A percentile compares a stretch with the other conserved stretches of the same genome.
Conservation (phyloP, 1,139 yeast genomes). For the Ashbya aceris region DNA sequence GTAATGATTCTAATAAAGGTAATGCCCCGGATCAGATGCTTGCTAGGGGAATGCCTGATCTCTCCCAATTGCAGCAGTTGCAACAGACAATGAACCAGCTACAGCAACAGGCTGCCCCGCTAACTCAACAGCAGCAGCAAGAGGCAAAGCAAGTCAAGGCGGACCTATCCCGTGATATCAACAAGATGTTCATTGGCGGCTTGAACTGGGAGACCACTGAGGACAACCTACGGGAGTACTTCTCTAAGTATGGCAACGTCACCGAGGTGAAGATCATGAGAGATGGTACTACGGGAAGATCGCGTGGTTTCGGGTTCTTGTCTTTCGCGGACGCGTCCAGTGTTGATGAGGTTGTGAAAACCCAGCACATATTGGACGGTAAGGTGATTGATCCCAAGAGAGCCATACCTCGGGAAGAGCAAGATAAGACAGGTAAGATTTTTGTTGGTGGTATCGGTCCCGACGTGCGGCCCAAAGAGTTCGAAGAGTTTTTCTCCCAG, state of each 20-base stretch:
- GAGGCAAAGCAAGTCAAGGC: slow-evolving; percentile 28
- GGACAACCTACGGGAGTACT: slow-evolving; percentile 69
- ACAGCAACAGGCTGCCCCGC: slow-evolving; percentile 27
- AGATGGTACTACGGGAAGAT: slow-evolving; percentile 80
- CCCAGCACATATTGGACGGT: slow-evolving; percentile 89
- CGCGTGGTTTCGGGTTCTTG: slow-evolving; percentile 94
- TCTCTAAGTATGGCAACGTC: slow-evolving; percentile 85
- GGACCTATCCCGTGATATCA: slow-evolving; percentile 45
- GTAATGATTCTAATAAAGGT: slow-evolving; percentile 3
- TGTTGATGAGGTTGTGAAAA: slow-evolving; percentile 79
- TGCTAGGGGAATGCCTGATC: slow-evolving; percentile 10
- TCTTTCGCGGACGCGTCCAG: slow-evolving; percentile 76
- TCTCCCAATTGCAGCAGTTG: slow-evolving; percentile 24
- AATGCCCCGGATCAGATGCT: slow-evolving; percentile 13
- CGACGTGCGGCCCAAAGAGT: slow-evolving; percentile 87
- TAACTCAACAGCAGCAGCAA: slow-evolving; percentile 10
- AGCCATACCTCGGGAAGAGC: slow-evolving; percentile 97
- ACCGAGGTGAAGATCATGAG: slow-evolving; percentile 90
- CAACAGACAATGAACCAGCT: slow-evolving; percentile 32
- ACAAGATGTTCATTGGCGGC: slow-evolving; percentile 97
- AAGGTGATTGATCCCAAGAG: slow-evolving; percentile 96
- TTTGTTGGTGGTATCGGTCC: slow-evolving; percentile 98
- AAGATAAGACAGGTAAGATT: slow-evolving; percentile 93
- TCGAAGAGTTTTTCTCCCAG: slow-evolving; percentile 77
- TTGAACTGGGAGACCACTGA: slow-evolving; percentile 98